These are phyloP conservation scores for Nannochloropsis gaditana DNA, from an alignment of 108 stramenopile genomes.

Conservation along the genomic window DNA sequence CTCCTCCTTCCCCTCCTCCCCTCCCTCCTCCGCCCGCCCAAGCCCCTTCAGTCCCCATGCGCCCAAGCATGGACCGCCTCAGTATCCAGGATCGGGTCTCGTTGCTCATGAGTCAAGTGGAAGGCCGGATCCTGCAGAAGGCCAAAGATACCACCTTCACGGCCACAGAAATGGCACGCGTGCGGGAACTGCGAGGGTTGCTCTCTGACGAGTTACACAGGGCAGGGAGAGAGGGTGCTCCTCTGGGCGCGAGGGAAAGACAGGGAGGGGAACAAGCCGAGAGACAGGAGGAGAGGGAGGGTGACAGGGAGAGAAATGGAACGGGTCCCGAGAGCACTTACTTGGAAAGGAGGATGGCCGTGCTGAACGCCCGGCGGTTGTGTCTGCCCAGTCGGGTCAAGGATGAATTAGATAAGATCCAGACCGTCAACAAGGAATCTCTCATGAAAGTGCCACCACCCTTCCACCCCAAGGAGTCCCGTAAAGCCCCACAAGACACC, in stretches of 20 bases:
- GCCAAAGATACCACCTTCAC: not conserved
- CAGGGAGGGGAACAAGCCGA: no score
- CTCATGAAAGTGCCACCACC: not conserved
- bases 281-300: not conserved
- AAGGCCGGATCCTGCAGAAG: not conserved
- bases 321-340: no score
- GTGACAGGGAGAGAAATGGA: not conserved
- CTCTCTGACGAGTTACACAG: not conserved
- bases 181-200: not conserved
- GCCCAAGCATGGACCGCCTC: not conserved
- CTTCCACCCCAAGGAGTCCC: not conserved
- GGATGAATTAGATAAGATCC: not conserved
- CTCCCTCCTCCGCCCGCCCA: not conserved
- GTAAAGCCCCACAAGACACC: not conserved
- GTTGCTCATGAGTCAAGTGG: not conserved
- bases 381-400: not conserved
- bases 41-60: not conserved
- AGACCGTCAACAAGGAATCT: not conserved
- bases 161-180: not conserved
- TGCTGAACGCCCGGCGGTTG: not conserved
- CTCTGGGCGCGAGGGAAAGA: no score
- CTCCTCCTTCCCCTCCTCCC: constrained; percentile 12
- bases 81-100: not conserved
- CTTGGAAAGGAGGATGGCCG: not conserved
- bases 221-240: not conserved